A percentile compares a stretch with the other conserved stretches of the same genome.
Evolutionary conservation across 2,329 filamentous ascomycete genomes (phyloP).

Genomic region (Aspergillus nomiae): DNA sequence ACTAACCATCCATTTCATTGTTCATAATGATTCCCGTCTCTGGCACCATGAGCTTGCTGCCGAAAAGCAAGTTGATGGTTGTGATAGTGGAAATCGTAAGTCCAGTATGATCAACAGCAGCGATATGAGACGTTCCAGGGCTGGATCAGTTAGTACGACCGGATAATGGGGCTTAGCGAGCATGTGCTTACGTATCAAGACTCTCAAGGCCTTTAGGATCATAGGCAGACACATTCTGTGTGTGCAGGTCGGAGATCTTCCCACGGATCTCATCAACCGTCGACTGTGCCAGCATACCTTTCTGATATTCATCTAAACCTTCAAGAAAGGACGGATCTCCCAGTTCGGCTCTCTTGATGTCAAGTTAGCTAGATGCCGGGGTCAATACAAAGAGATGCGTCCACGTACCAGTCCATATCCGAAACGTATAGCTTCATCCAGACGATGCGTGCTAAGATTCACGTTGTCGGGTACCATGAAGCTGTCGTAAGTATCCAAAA

Average conservation of each 20-base stretch:
- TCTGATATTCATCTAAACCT: slow-evolving; percentile 65
- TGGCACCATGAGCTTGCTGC: slow-evolving; percentile 75
- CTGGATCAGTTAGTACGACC: slow-evolving; percentile 25
- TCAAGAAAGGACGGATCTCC: slow-evolving; percentile 79
- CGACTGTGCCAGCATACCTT: slow-evolving; percentile 64
- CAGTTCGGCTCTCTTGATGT: slow-evolving; percentile 66
- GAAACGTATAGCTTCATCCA: slow-evolving; percentile 88
- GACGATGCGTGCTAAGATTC: slow-evolving; percentile 75
- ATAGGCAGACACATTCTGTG: slow-evolving; percentile 73
- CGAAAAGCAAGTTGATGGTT: slow-evolving; percentile 86
- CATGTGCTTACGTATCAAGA: slow-evolving; percentile 57
- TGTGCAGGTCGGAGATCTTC: slow-evolving; percentile 71
- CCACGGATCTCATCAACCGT: slow-evolving; percentile 62
- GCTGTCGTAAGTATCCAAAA: slow-evolving; percentile 72
- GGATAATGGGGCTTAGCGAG: background rate
- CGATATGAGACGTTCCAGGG: slow-evolving; percentile 55
- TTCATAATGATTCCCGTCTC: slow-evolving; percentile 80
- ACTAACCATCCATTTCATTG: slow-evolving; percentile 60
- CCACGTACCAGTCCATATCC: slow-evolving; percentile 66
- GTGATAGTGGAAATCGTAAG: slow-evolving; percentile 81
- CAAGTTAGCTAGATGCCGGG: slow-evolving; percentile 11
- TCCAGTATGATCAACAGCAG: slow-evolving; percentile 70
- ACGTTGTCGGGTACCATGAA: slow-evolving; percentile 60
- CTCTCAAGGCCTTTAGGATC: slow-evolving; percentile 67
- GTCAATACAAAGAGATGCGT: background rate